Evolutionary conservation across 208 protist species (phyloP).

Genomic region (Porcisia hertigi): DNA sequence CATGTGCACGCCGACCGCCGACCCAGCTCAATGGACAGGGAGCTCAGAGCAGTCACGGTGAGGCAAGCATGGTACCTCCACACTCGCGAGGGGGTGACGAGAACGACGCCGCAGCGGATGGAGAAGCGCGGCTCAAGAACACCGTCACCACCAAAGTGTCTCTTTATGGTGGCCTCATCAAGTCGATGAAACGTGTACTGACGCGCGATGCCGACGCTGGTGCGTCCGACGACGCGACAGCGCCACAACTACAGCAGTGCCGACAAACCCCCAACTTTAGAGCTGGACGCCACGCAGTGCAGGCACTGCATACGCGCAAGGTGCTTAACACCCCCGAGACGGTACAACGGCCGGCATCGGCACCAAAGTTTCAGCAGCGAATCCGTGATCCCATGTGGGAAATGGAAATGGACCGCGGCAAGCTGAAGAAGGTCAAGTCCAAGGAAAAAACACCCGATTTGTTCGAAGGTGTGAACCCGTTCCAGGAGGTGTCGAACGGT

Average conservation of each 20-base stretch:
- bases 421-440: constrained; percentile 77
- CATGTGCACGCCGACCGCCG: constrained; percentile 10
- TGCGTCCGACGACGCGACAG: not conserved
- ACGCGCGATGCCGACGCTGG: not conserved
- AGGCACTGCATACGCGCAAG: constrained; percentile 39
- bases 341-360: constrained; percentile 42
- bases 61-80: not conserved
- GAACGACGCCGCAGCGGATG: not conserved
- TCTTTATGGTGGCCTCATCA: constrained; percentile 56
- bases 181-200: constrained; percentile 40
- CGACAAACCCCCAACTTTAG: constrained; percentile 3
- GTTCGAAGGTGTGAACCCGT: constrained; percentile 41
- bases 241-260: constrained; percentile 3
- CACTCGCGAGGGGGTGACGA: not conserved
- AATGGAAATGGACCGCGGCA: constrained; percentile 86
- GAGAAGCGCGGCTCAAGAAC: not conserved
- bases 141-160: constrained; percentile 17
- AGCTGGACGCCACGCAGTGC: constrained; percentile 48
- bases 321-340: constrained; percentile 39
- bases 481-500: constrained; percentile 41
- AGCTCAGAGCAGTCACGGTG: not conserved
- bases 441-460: constrained; percentile 32
- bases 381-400: constrained; percentile 83
- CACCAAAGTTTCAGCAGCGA: constrained; percentile 77
- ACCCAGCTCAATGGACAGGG: not conserved